A percentile compares a stretch with the other conserved stretches of the same genome.
phyloP scores from a whole-genome alignment of 164 flowering plant genomes.

The Saururus chinensis region DNA sequence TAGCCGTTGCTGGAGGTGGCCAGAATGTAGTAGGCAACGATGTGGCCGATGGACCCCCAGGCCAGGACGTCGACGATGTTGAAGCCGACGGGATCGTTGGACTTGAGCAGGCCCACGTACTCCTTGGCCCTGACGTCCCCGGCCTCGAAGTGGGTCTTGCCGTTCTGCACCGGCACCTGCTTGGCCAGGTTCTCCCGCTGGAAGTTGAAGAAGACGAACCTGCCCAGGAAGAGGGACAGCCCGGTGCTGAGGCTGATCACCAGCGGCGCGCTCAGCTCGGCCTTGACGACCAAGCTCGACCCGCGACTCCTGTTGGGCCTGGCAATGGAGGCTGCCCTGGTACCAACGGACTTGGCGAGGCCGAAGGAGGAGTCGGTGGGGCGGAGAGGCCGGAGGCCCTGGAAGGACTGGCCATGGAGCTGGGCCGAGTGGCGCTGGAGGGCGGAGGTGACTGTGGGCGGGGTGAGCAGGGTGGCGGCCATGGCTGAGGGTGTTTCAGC shows the following conservation, averaged over 20 bases:
- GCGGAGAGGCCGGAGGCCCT: constrained; percentile 55
- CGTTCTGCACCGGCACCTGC: constrained; percentile 90
- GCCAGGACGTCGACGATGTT: constrained; percentile 96
- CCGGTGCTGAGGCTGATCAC: constrained; percentile 98
- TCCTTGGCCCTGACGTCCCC: constrained; percentile 90
- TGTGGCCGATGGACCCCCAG: constrained; percentile 98
- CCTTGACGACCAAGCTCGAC: constrained; percentile 17
- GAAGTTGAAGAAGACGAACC: constrained; percentile 98
- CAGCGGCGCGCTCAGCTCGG: constrained; percentile 61
- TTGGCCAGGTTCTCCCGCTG: constrained; percentile 96
- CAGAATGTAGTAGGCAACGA: constrained; percentile 89
- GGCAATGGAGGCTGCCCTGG: constrained; percentile 6
- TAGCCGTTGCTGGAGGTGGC: constrained; percentile 98
- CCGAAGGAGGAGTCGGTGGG: constrained; percentile 18
- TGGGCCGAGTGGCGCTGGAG: constrained; percentile 11
- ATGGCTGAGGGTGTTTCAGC: constrained; percentile 11
- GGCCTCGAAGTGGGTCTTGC: constrained; percentile 85
- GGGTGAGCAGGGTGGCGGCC: constrained; percentile 43
- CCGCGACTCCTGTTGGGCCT: constrained; percentile 1
- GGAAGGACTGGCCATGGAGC: constrained; percentile 30
- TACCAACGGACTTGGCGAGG: not conserved
- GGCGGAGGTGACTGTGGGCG: constrained; percentile 27
- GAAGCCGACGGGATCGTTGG: constrained; percentile 95
- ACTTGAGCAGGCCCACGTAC: constrained; percentile 82
- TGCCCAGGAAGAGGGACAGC: constrained; percentile 80